Conservation (phyloP, 2,329 filamentous ascomycete species). For the Fusarium tanahbumbuense region DNA sequence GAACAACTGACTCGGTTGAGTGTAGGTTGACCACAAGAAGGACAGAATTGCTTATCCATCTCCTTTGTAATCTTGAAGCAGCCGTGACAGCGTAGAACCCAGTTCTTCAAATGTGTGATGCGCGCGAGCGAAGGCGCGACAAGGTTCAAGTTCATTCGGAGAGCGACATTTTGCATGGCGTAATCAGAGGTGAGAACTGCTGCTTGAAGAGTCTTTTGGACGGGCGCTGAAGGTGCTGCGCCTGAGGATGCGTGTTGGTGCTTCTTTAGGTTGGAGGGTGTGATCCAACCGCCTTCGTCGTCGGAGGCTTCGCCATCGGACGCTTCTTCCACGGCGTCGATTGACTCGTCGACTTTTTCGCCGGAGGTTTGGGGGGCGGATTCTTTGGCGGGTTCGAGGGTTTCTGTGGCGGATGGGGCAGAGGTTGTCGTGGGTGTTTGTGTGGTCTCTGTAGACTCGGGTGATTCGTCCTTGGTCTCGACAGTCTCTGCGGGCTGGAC, state of each 20-base stretch:
- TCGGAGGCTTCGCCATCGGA: conserved; percentile 60
- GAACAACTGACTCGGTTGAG: conserved; percentile 87
- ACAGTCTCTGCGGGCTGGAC: neutral
- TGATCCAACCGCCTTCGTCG: conserved; percentile 88
- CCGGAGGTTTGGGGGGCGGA: conserved; percentile 2
- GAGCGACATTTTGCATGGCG: conserved; percentile 96
- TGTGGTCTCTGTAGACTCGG: conserved; percentile 6
- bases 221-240: conserved; percentile 58
- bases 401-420: neutral
- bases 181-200: conserved; percentile 96
- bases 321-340: conserved; percentile 52
- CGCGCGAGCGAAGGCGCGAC: conserved; percentile 82
- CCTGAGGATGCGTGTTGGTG: conserved; percentile 76
- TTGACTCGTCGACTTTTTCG: conserved; percentile 33
- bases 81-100: conserved; percentile 91
- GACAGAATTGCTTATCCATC: conserved; percentile 91
- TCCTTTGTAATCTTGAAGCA: conserved; percentile 89
- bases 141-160: conserved; percentile 94
- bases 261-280: conserved; percentile 89
- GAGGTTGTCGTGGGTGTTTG: neutral
- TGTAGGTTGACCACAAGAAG: conserved; percentile 87
- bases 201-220: conserved; percentile 78
- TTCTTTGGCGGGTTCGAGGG: conserved; percentile 3
- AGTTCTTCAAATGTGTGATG: conserved; percentile 87
- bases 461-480: neutral